Evolutionary conservation across 1,284 basidiomycete genomes (phyloP).

Genomic region (Leccinum griseonigrum): DNA sequence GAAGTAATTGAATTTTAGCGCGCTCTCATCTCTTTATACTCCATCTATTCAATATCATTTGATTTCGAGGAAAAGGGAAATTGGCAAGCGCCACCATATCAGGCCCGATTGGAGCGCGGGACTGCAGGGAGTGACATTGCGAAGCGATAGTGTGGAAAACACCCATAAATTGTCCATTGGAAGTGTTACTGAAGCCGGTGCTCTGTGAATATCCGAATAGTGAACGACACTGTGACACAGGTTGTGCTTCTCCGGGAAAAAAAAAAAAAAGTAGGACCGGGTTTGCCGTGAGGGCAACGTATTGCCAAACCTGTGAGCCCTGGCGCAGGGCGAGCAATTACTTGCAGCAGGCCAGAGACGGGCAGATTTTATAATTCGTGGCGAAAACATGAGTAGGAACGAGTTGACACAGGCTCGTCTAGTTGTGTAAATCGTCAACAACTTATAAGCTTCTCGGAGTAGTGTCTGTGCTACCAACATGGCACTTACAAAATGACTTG

Average conservation of each 20-base stretch:
- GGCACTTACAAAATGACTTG: neutral
- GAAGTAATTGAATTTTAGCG: neutral
- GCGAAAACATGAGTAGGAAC: neutral
- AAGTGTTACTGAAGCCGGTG: neutral
- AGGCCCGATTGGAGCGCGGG: neutral
- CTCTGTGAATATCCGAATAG: neutral
- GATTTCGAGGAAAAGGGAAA: neutral
- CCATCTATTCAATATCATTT: neutral
- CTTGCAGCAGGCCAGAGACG: neutral
- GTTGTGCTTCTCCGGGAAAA: neutral
- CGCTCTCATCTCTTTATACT: neutral
- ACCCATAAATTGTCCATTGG: neutral
- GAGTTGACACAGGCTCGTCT: neutral
- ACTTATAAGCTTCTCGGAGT: neutral
- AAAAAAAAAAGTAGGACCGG: neutral
- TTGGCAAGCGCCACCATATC: neutral
- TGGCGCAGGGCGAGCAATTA: neutral
- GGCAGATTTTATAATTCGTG: neutral
- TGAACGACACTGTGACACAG: neutral
- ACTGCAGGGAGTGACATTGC: neutral
- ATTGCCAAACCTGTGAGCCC: neutral
- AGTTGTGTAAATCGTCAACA: neutral
- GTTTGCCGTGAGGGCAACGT: neutral
- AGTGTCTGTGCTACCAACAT: neutral
- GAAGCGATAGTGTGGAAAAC: neutral